Percentiles rank a stretch among this genome's conserved stretches.
These are phyloP conservation scores for Crithidia acanthocephali DNA, from an alignment of 208 protist species.

Conservation along the genomic window DNA sequence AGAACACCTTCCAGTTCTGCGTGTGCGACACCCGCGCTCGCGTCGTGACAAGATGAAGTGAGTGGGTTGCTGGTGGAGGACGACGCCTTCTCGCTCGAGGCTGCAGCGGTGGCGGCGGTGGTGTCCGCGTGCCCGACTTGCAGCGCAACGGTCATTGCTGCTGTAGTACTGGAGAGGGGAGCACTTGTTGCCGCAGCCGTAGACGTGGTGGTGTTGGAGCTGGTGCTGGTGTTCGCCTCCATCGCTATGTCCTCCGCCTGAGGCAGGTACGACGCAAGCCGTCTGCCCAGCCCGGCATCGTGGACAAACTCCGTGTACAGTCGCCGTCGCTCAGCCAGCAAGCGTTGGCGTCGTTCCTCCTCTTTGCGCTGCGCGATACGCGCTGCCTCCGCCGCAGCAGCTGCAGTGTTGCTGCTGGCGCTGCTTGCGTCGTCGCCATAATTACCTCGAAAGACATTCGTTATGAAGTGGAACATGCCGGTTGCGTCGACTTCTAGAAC, in stretches of 20 bases:
- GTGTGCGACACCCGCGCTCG: background rate
- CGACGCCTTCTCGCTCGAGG: background rate
- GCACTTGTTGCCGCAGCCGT: background rate
- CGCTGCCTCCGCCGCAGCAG: conserved; percentile 7
- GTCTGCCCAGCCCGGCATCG: conserved; percentile 1
- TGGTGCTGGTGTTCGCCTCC: background rate
- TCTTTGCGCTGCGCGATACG: conserved; percentile 5
- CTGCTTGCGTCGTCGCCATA: background rate
- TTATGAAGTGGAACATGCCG: conserved; percentile 26
- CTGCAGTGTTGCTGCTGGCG: background rate
- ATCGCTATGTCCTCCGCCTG: conserved; percentile 1
- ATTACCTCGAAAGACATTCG: background rate
- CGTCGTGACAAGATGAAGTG: conserved; percentile 10
- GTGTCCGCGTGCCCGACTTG: background rate
- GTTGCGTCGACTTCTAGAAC: background rate
- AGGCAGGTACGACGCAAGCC: conserved; percentile 17
- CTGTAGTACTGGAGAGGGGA: too few relatives aligned
- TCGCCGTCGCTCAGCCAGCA: conserved; percentile 17
- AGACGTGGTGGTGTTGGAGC: background rate
- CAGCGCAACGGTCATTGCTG: background rate
- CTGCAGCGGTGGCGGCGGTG: too few relatives aligned
- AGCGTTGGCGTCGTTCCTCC: conserved; percentile 12
- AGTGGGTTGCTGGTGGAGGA: background rate
- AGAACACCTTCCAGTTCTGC: conserved; percentile 12
- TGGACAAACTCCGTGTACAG: conserved; percentile 23